Evolutionary conservation across 257 asterid species (phyloP).

Genomic region (Nyctanthes arbortristis): DNA sequence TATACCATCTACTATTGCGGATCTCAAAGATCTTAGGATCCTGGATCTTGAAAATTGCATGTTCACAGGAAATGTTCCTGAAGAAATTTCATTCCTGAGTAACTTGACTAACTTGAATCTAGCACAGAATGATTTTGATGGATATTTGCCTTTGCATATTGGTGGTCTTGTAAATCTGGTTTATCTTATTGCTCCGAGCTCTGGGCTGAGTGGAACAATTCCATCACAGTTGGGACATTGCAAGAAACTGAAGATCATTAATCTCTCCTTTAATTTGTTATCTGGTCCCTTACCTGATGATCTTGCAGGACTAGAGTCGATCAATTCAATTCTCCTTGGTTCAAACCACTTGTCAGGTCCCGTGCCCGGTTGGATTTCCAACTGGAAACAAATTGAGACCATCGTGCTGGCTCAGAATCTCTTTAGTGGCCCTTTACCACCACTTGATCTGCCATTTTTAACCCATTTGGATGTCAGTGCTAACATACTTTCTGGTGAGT

Average conservation of each 20-base stretch:
- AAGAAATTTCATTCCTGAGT: conserved; percentile 45
- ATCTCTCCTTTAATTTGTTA: conserved; percentile 61
- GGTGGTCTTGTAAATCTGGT: conserved; percentile 51
- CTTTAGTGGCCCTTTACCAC: conserved; percentile 59
- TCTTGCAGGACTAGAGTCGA: conserved; percentile 52
- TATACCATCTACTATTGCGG: conserved; percentile 49
- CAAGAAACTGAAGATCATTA: conserved; percentile 45
- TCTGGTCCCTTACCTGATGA: conserved; percentile 54
- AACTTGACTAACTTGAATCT: conserved; percentile 53
- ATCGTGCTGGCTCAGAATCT: conserved; percentile 54
- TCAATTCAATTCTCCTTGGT: conserved; percentile 49
- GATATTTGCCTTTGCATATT: conserved; percentile 56
- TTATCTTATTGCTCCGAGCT: conserved; percentile 47
- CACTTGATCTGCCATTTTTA: conserved; percentile 53
- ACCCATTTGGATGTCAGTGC: conserved; percentile 49
- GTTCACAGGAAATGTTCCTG: conserved; percentile 54
- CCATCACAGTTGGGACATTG: conserved; percentile 64
- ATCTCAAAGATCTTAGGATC: conserved; percentile 40
- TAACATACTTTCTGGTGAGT: conserved; percentile 61
- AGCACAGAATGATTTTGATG: conserved; percentile 52
- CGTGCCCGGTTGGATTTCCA: conserved; percentile 71
- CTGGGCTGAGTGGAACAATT: conserved; percentile 59
- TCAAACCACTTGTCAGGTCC: conserved; percentile 64
- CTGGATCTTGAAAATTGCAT: conserved; percentile 57
- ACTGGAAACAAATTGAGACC: conserved; percentile 54